phyloP scores from a whole-genome alignment of 2,329 filamentous ascomycete species.

The Cladophialophora psammophila region DNA sequence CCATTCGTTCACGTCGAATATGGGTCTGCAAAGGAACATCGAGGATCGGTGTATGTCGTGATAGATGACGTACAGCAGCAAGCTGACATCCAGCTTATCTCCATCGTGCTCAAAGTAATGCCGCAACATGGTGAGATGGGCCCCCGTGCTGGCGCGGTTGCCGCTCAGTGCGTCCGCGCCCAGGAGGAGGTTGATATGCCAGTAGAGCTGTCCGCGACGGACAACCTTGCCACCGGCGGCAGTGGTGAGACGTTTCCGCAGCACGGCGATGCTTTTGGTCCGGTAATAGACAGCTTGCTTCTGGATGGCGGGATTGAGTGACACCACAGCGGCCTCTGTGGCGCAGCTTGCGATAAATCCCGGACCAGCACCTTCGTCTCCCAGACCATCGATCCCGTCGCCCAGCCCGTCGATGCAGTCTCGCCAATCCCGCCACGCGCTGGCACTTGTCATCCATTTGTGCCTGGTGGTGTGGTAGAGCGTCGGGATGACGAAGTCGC shows the following conservation, averaged over 20 bases:
- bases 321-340: not conserved
- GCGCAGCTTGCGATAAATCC: slow-evolving; percentile 12
- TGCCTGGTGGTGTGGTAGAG: slow-evolving; percentile 19
- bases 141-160: not conserved
- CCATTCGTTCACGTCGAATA: slow-evolving; percentile 12
- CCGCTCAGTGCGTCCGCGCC: not conserved
- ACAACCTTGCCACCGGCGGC: not conserved
- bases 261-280: not conserved
- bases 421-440: slow-evolving; percentile 15
- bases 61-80: slow-evolving; percentile 7
- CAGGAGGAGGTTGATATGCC: slow-evolving; percentile 11
- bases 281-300: slow-evolving; percentile 1
- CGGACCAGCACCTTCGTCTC: slow-evolving; percentile 5
- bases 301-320: not conserved
- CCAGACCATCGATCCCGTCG: not conserved
- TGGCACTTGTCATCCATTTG: slow-evolving; percentile 10
- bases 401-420: slow-evolving; percentile 12
- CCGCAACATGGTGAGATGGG: slow-evolving; percentile 10
- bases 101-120: slow-evolving; percentile 9
- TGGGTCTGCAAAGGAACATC: slow-evolving; percentile 9
- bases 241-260: not conserved
- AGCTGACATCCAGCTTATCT: not conserved
- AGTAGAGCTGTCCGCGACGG: slow-evolving; percentile 6
- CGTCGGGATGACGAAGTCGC: slow-evolving; percentile 8
- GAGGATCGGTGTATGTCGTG: slow-evolving; percentile 10